These are phyloP conservation scores for Leucocoprinus leucothites DNA, from an alignment of 768 basidiomycete genomes.

Conservation along the genomic window DNA sequence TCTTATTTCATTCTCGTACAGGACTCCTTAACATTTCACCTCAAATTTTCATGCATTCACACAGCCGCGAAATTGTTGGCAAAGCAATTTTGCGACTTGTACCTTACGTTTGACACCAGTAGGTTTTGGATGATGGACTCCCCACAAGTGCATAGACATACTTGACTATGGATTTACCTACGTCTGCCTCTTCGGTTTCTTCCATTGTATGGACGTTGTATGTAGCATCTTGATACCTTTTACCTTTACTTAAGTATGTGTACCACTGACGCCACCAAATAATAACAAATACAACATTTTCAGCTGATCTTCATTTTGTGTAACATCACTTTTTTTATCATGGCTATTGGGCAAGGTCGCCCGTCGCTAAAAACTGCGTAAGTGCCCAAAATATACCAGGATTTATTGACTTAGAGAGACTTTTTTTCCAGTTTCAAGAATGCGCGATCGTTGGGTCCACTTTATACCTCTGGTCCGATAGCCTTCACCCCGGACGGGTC, in stretches of 20 bases:
- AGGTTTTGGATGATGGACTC: conserved; percentile 1
- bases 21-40: not conserved
- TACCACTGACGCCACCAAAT: conserved; percentile 7
- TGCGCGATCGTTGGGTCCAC: conserved; percentile 64
- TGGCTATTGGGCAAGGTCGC: conserved; percentile 33
- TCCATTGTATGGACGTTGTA: not conserved
- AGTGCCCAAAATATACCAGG: conserved; percentile 19
- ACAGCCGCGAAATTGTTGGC: not conserved
- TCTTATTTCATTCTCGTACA: not conserved
- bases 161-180: not conserved
- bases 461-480: conserved; percentile 89
- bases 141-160: not conserved
- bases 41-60: not conserved
- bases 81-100: not conserved
- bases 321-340: conserved; percentile 13
- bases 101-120: not conserved
- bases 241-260: not conserved
- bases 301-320: not conserved
- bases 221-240: conserved; percentile 3
- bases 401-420: not conserved
- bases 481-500: conserved; percentile 75
- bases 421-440: conserved; percentile 69
- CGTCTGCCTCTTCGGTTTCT: not conserved
- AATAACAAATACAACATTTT: conserved; percentile 9
- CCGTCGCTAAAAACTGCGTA: conserved; percentile 64